Evolutionary conservation across 768 basidiomycete genomes (phyloP).

Genomic region (Pleurotus tuber-regium): DNA sequence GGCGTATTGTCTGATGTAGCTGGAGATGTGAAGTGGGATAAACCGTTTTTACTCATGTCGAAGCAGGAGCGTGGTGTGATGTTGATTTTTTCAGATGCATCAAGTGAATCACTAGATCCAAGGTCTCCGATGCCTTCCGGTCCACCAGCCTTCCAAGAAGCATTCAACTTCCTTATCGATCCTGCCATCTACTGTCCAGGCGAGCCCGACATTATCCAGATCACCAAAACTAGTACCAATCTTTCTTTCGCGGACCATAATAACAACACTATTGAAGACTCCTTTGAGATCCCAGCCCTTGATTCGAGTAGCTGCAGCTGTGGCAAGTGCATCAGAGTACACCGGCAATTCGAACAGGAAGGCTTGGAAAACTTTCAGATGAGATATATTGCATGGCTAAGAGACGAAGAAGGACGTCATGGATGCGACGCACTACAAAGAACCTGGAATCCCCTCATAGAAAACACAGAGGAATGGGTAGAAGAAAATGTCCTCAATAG

Average conservation of each 20-base stretch:
- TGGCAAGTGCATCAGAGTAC: not conserved
- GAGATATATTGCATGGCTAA: slow-evolving; percentile 2
- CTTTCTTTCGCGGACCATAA: no score
- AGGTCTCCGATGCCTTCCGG: not conserved
- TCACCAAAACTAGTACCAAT: not conserved
- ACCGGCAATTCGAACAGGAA: not conserved
- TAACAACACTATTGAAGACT: not conserved
- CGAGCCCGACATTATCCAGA: not conserved
- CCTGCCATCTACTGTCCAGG: slow-evolving; percentile 3
- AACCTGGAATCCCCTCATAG: not conserved
- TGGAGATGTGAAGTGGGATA: slow-evolving; percentile 9
- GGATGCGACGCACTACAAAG: not conserved
- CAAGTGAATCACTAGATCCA: slow-evolving; percentile 8
- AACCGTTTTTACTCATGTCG: slow-evolving; percentile 10
- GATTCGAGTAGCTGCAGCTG: not conserved
- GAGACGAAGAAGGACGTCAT: not conserved
- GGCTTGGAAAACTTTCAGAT: slow-evolving; percentile 1
- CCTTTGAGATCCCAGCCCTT: not conserved
- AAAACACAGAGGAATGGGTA: not conserved
- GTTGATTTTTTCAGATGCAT: slow-evolving; percentile 10
- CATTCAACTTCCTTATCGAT: not conserved
- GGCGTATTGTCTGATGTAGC: slow-evolving; percentile 2
- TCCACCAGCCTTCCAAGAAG: slow-evolving; percentile 1
- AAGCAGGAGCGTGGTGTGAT: slow-evolving; percentile 13
- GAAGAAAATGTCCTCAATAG: not conserved